Evolutionary conservation across 192 early-diverging fungal genomes (phyloP).

Genomic region (Thoreauomyces humboldtii): DNA sequence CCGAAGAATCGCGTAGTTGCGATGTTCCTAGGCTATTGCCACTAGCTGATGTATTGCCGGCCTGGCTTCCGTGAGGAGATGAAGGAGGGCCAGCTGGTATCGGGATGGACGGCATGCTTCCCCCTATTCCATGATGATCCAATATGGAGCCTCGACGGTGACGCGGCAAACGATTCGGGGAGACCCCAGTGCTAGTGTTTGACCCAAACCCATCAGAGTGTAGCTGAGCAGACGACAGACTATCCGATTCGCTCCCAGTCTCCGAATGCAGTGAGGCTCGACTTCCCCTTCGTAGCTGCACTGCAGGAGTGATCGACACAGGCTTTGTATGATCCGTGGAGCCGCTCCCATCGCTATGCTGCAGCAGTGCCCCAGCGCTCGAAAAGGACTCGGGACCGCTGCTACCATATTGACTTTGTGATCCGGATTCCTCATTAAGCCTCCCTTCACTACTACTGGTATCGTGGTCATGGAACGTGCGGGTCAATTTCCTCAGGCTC

Average conservation of each 20-base stretch:
- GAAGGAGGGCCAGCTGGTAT: background rate
- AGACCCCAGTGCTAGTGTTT: conserved; percentile 3
- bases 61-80: too few species aligned
- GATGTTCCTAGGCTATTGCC: too few species aligned
- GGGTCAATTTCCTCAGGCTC: conserved; percentile 26
- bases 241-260: background rate
- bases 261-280: conserved; percentile 13
- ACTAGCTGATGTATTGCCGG: too few species aligned
- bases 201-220: conserved; percentile 1
- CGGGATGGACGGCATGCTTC: conserved; percentile 12
- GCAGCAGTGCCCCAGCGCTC: too few species aligned
- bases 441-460: too few species aligned
- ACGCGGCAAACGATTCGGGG: conserved; percentile 9
- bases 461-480: conserved; percentile 29
- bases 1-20: too few species aligned
- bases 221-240: background rate
- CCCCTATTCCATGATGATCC: conserved; percentile 8
- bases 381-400: too few species aligned
- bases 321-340: conserved; percentile 17
- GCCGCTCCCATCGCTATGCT: too few species aligned
- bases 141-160: background rate
- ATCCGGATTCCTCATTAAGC: too few species aligned
- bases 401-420: too few species aligned
- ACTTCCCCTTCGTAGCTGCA: conserved; percentile 15
- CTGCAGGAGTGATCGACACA: background rate